Base-by-base conservation (phyloP, 345 rosid species). In the Iberis pinnata region DNA sequence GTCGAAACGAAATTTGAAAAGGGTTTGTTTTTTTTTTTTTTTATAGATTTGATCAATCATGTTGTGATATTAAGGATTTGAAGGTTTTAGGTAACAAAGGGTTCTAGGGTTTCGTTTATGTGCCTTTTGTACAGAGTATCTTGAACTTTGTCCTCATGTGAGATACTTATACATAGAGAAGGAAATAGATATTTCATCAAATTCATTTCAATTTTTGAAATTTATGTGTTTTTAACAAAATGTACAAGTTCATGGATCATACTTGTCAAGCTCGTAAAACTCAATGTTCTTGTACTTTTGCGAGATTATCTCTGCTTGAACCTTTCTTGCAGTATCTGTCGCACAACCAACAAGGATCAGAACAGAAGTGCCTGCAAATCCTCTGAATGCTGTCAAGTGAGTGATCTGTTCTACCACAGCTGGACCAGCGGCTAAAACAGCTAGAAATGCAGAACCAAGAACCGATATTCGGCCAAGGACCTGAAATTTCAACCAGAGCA, bases 321-420 rank as follows among this genome's bases (percentile, higher is more conserved):
- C 96, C 75, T 90, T 90, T 75, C 98, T 79, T 42, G 98, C 98
- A 9, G 96, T 86, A 57, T 89, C 96, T 0, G 96, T 87, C 0
- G 98, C 98, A 70, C 98, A 88, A n/a, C 98, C 98, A 4, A 92
- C 98, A 39, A 92, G 95, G 68, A 92, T 92, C 41, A 92, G 95
- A 54, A 92, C 89, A 10, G 98, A 92, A 29, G 98, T 92, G 25
- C 96, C 98, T 4, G 98, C 98, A 20, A 92, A 92, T 70, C 98
- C 98, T 42, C 95, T 77, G 67, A 92, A 92, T 58, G 96, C 98
- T 16, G 95, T 92, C 80, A 88, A 76, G 76, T 88, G 95, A 8
- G 98, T 79, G 61, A 64, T 68, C 74, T 85, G 93, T 70, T 92
- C 98, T 0, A 92, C 66, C 18, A 83, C 84, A 0, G 96, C 86